Base-by-base conservation (phyloP, 2,329 filamentous ascomycete genomes). In the Epichloe uncinata region DNA sequence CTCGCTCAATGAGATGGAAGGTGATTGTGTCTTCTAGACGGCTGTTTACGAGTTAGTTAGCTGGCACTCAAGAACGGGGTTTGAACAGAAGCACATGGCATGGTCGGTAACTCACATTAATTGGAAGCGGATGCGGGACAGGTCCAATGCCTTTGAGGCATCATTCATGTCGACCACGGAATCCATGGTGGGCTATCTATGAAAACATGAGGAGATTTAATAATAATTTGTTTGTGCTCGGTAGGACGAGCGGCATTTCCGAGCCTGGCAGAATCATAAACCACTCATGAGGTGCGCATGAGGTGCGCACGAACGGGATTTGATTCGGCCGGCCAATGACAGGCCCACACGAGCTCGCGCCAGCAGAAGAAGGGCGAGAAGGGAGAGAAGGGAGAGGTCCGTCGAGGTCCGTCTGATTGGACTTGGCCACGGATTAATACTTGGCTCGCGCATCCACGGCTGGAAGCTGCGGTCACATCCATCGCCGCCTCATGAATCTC, bases 11-110 rank as follows among this genome's bases (percentile, higher is more conserved):
- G 38, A 98, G 75, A 69, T 95, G 86, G 69, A 95, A 96, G 57
- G 87, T 95, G 63, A 98, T 97, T 54, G 91, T 97, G 64, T 98
- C 93, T 72, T 98, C 93, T 16, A 97, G 78, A 18, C 93, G 93
- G 62, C 93, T 98, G 61, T 41, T 35, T 40, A 41, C 15, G 47
- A 60, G 33, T 9, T 41, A 45, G 13, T 26, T n/a, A 7, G 45
- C 2, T 8, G 15, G 26, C 15, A 8, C 18, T 16, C 36, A 4
- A 45, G n/a, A 9, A 22, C 33, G 13, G 13, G 36, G 6, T 47
- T 47, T 20, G 16, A 22, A 3, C 3, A 20, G 26, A 37, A 34
- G 5, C 8, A 22, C 12, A 15, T 15, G 5, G 33, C 12, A 18
- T 18, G 5, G 33, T 6, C 18, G 20, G 12, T 16, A 35, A 56